Conservation (phyloP, 768 basidiomycete species). For the Butyriboletus loyo region DNA sequence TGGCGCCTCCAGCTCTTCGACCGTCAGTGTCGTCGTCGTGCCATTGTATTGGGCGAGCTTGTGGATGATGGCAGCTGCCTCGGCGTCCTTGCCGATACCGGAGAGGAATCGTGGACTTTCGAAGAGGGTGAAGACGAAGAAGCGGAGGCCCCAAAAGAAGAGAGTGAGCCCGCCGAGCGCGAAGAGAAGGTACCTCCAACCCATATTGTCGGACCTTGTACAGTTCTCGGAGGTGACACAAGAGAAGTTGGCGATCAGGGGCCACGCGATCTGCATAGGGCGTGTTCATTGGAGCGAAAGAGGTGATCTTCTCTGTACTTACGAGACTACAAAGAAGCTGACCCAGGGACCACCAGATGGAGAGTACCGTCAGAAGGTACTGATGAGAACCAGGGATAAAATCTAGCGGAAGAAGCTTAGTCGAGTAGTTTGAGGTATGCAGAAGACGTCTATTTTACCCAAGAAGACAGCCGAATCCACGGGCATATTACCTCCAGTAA, state of each 20-base stretch:
- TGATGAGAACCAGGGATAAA: slow-evolving; percentile 53
- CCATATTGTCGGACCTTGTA: slow-evolving; percentile 50
- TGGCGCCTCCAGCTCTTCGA: slow-evolving; percentile 42
- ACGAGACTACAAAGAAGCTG: slow-evolving; percentile 50
- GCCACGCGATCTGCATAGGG: slow-evolving; percentile 51
- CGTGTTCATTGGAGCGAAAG: background rate
- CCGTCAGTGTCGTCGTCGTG: slow-evolving; percentile 37
- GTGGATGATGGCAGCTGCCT: slow-evolving; percentile 48
- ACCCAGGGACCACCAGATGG: slow-evolving; percentile 59
- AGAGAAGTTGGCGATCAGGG: slow-evolving; percentile 53
- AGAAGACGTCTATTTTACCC: slow-evolving; percentile 27
- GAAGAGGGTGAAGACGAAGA: slow-evolving; percentile 50
- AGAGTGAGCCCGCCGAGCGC: slow-evolving; percentile 52
- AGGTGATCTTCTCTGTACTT: slow-evolving; percentile 2
- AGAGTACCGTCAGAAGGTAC: slow-evolving; percentile 54
- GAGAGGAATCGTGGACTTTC: slow-evolving; percentile 60
- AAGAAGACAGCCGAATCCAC: slow-evolving; percentile 53
- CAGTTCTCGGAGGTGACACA: slow-evolving; percentile 39
- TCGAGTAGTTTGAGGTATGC: background rate
- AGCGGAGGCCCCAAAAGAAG: slow-evolving; percentile 49
- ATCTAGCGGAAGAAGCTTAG: slow-evolving; percentile 34
- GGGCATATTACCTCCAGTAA: slow-evolving; percentile 45
- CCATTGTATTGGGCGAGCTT: slow-evolving; percentile 52
- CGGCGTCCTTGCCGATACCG: slow-evolving; percentile 49
- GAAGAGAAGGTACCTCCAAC: slow-evolving; percentile 61